Base-by-base conservation (phyloP, 306 rosid genomes). In the Canavalia ensiformis region DNA sequence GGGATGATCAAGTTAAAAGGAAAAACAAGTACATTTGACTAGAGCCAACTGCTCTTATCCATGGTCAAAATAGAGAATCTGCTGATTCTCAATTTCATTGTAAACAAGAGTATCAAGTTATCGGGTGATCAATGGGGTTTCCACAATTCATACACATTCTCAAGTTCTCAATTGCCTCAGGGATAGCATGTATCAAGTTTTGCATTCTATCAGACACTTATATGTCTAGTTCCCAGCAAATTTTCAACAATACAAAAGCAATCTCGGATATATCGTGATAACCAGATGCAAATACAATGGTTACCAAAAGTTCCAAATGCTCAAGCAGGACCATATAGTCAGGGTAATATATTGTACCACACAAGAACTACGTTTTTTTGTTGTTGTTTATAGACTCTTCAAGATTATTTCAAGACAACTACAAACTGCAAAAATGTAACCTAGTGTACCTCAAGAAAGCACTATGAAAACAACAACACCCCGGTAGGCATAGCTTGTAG, bases 1-100 rank as follows among this genome's bases (percentile, higher is more conserved):
- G 60, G 74, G 64, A 64, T 67, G 70, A 82, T 47, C 56, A 49
- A 64, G 78, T 88, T 74, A 79, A 51, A 78, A 30, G 73, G 74
- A 25, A 50, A 68, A 77, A 76, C 66, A 82, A 68, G 29, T 59
- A 55, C 60, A 49, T 31, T 71, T 71, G 55, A 79, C 55, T 51
- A 56, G 64, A 84, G 42, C 74, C 45, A 62, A 45, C 63, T 81
- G 45, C 33, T 58, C 42, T 41, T 29, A 75, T 75, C 31, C 37
- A 76, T 37, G 74, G 70, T 81, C 37, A 66, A 72, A 44, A 44
- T 45, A 65, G 57, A 58, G n/a, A 68, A 74, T 30, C 55, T 50
- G 42, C 29, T 44, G n/a, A 34, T 79, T 39, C 67, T 58, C 39
- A 29, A 76, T 33, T 71, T 34, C 18, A 62, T n/a, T 6, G 51